A percentile compares a stretch with the other conserved stretches of the same genome.
Evolutionary conservation across 768 basidiomycete genomes (phyloP).

Genomic region (Auriscalpium microsporum): DNA sequence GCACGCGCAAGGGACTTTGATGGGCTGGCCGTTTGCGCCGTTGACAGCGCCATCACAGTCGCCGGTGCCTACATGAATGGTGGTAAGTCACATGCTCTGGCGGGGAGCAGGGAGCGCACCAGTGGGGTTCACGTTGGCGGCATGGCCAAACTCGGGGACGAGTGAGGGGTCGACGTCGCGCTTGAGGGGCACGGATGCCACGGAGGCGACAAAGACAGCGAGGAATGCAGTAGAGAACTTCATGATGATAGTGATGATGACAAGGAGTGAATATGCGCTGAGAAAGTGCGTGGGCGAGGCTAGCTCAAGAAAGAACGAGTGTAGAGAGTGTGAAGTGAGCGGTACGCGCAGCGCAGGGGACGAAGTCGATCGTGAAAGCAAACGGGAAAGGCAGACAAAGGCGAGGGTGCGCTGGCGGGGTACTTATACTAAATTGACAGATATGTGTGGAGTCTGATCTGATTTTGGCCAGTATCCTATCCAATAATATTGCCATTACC

Average conservation of each 20-base stretch:
- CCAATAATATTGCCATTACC: too few species aligned
- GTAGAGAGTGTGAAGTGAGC: background rate
- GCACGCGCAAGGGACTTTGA: constrained; percentile 33
- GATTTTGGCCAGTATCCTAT: too few species aligned
- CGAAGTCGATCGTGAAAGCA: background rate
- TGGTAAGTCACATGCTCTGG: background rate
- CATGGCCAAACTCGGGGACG: constrained; percentile 18
- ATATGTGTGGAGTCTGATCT: too few species aligned
- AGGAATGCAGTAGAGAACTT: background rate
- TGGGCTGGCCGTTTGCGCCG: constrained; percentile 23
- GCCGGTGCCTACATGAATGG: constrained; percentile 18
- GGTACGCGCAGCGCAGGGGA: background rate
- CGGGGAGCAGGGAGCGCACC: constrained; percentile 1
- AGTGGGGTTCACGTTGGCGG: constrained; percentile 13
- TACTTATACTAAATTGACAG: too few species aligned
- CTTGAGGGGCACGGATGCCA: background rate
- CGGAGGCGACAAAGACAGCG: background rate
- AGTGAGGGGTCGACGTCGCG: constrained; percentile 17
- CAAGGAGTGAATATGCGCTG: background rate
- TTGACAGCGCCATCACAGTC: constrained; percentile 30
- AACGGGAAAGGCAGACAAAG: background rate
- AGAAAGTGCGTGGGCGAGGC: background rate
- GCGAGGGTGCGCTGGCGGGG: background rate
- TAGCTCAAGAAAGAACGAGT: background rate
- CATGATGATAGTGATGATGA: background rate